Percentiles rank a stretch among this genome's conserved stretches.
These are phyloP conservation scores for Cryptosporidium xiaoi DNA, from an alignment of 169 alveolate species.

Conservation along the genomic window DNA sequence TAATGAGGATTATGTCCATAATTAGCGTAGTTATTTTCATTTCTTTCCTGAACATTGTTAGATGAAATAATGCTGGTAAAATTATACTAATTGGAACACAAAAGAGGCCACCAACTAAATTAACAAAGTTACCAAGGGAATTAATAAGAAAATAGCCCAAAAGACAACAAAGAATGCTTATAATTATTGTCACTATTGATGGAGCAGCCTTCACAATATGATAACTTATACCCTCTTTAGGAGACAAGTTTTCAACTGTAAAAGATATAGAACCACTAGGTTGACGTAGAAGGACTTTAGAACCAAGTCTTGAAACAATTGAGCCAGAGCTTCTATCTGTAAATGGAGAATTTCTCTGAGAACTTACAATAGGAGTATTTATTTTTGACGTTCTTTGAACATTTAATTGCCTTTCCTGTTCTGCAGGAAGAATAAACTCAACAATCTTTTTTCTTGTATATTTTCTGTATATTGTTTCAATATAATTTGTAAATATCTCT, in stretches of 20 bases:
- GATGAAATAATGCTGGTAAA: slow-evolving; percentile 47
- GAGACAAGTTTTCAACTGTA: not conserved
- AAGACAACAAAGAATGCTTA: slow-evolving; percentile 48
- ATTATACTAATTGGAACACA: slow-evolving; percentile 71
- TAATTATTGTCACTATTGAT: slow-evolving; percentile 4
- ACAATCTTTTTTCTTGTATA: slow-evolving; percentile 17
- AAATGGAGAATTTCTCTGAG: slow-evolving; percentile 9
- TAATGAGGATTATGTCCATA: slow-evolving; percentile 18
- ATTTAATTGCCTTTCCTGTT: slow-evolving; percentile 19
- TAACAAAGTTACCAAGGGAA: slow-evolving; percentile 69
- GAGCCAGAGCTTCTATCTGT: slow-evolving; percentile 15
- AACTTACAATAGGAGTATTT: not conserved
- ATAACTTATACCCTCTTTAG: not conserved
- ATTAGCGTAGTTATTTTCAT: not conserved
- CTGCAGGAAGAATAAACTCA: slow-evolving; percentile 39
- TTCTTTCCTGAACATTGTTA: slow-evolving; percentile 7
- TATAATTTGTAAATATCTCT: slow-evolving; percentile 42
- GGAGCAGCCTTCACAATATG: slow-evolving; percentile 44
- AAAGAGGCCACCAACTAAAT: slow-evolving; percentile 66
- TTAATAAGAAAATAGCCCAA: slow-evolving; percentile 29
- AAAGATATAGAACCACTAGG: slow-evolving; percentile 67
- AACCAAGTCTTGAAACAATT: slow-evolving; percentile 9
- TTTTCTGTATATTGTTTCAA: slow-evolving; percentile 12
- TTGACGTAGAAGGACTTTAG: slow-evolving; percentile 29
- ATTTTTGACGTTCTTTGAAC: slow-evolving; percentile 10